These are phyloP conservation scores for Penicillium sp. DNA, from an alignment of 2,329 filamentous ascomycete species.

Conservation along the genomic window DNA sequence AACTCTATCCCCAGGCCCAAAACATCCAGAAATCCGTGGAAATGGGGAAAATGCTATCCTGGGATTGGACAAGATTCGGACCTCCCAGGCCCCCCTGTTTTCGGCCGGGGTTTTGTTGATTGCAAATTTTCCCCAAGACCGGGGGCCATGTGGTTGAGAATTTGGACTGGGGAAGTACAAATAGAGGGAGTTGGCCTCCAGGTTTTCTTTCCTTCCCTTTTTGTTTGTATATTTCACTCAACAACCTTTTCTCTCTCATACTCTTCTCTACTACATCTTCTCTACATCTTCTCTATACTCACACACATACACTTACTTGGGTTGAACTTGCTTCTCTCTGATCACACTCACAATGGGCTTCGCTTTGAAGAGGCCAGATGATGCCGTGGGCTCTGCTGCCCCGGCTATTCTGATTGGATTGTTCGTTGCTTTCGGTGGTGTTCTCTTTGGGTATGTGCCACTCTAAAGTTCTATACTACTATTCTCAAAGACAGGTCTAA, in stretches of 20 bases:
- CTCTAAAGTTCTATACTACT: background rate
- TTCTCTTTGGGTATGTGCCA: conserved; percentile 53
- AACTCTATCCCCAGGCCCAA: conserved; percentile 10
- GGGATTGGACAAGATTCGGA: background rate
- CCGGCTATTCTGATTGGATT: conserved; percentile 55
- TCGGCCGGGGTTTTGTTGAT: background rate
- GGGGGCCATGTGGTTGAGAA: conserved; percentile 4
- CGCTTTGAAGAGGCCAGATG: conserved; percentile 45
- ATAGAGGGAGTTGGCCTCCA: background rate
- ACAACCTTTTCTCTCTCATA: background rate
- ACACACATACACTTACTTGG: background rate
- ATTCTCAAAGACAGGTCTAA: background rate
- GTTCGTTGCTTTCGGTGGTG: conserved; percentile 58
- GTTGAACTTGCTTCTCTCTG: background rate
- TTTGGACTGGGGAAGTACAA: conserved; percentile 6
- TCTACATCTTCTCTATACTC: background rate
- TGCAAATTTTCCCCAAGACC: background rate
- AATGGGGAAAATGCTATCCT: background rate
- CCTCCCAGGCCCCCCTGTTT: background rate
- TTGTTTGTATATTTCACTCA: background rate
- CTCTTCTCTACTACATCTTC: background rate
- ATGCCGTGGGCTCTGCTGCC: conserved; percentile 46
- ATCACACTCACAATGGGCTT: conserved; percentile 38
- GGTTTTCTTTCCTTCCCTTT: background rate
- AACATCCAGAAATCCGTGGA: background rate